Percentiles rank a stretch among this genome's conserved stretches.
Conservation (phyloP, 164 flowering plant genomes). For the Aristolochia californica region DNA sequence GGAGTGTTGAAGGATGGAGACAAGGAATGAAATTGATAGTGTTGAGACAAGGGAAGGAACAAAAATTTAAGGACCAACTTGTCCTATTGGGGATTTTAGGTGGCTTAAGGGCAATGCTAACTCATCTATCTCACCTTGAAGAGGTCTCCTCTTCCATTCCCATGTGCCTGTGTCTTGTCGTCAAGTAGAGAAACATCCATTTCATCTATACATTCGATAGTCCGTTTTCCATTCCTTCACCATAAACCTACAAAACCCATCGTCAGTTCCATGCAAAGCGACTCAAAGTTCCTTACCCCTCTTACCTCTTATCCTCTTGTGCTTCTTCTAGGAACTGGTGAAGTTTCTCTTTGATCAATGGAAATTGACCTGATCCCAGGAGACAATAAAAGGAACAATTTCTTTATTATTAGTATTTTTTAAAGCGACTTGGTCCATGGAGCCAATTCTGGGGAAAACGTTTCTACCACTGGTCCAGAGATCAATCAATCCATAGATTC, state of each 20-base stretch:
- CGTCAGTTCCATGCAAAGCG: background rate
- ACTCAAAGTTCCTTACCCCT: background rate
- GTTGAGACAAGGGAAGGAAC: conserved; percentile 3
- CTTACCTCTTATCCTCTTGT: background rate
- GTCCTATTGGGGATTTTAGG: conserved; percentile 18
- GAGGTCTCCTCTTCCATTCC: conserved; percentile 7
- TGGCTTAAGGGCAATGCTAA: conserved; percentile 3
- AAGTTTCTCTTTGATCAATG: background rate
- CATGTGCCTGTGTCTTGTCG: conserved; percentile 60
- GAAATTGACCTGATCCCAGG: background rate
- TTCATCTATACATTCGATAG: conserved; percentile 16
- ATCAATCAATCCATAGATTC: too few species aligned
- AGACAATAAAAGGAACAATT: background rate
- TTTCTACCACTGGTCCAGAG: too few species aligned
- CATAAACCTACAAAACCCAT: background rate
- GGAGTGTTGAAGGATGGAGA: conserved; percentile 26
- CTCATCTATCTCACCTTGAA: conserved; percentile 8
- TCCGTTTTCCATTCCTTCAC: conserved; percentile 1
- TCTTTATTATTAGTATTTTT: background rate
- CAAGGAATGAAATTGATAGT: conserved; percentile 21
- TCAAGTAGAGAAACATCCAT: conserved; percentile 44
- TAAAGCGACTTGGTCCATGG: background rate
- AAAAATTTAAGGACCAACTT: conserved; percentile 34
- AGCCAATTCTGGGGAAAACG: background rate
- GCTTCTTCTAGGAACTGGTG: background rate